Evolutionary conservation across 805 yeast species (phyloP), one percentile per base, ranked within the genome.

Genomic region (Myxozyma vanderwaltii): DNA sequence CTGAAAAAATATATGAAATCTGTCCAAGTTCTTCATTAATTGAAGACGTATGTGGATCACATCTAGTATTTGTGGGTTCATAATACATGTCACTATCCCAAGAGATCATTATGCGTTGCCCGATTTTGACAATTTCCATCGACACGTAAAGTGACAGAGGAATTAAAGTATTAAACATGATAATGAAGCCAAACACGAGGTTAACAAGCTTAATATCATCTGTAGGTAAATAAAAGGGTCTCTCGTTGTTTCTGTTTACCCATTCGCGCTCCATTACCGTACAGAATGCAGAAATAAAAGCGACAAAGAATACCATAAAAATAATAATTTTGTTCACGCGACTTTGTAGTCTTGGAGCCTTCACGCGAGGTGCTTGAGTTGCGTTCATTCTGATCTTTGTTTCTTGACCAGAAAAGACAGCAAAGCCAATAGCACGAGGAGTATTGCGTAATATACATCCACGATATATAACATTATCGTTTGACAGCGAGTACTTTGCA

Each of bases 1-100:
- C 99, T 61, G 96, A 88, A 72, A 94, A 94, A 2, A 94, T 81
- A 70, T 92, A 91, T 50, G 96, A 86, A 0, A 95, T 97, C 71
- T 94, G 99, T 1, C 99, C 99, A 67, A 94, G 77, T 74, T 94
- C 99, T 71, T 94, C 99, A 64, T 94, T 81, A 65, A 94, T 90
- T 0, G 97, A 89, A 0, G 98, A 96, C 0, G 98, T 91, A 71
- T 92, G 85, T 0, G 97, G 95, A 67, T 89, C 96, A 49, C 96
- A 92, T 0, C 96, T 96, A 0, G 96, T 94, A 68, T 94, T 83
- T 6, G 90, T 81, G 33, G 83, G 87, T 17, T 78, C 78, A 71
- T 94, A 89, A 69, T 92, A 94, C 96, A 94, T 90, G 74, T 95
- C 98, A 49, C 94, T 82, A 74, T 94, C 99, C 82, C 85, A 85